These are phyloP conservation scores for Brasilioporus rufonigricans DNA, from an alignment of 768 basidiomycete genomes.

Conservation along the genomic window DNA sequence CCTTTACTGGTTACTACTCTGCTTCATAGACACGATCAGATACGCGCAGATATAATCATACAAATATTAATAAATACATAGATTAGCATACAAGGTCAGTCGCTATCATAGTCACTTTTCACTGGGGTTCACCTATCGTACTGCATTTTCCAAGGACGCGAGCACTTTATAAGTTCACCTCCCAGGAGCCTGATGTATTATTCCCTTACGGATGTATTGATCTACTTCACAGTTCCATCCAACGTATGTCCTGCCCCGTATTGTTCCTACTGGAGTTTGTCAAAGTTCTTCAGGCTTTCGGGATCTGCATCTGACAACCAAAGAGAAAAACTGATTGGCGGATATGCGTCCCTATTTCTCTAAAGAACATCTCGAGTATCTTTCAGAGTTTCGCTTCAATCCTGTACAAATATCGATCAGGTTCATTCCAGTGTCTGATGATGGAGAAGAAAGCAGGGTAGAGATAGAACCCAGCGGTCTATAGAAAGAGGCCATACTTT, in stretches of 20 bases:
- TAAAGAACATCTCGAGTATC: slow-evolving; percentile 70
- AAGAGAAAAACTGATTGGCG: slow-evolving; percentile 68
- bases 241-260: slow-evolving; percentile 43
- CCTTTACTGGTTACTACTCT: no score
- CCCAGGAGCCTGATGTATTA: slow-evolving; percentile 60
- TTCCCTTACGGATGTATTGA: slow-evolving; percentile 49
- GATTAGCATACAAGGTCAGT: no score
- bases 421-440: slow-evolving; percentile 58
- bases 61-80: no score
- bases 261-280: slow-evolving; percentile 28
- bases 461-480: slow-evolving; percentile 71
- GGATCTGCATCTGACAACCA: slow-evolving; percentile 52
- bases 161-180: slow-evolving; percentile 79
- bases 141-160: slow-evolving; percentile 68
- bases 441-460: slow-evolving; percentile 54
- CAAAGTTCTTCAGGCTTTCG: slow-evolving; percentile 54
- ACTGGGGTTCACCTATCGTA: no score
- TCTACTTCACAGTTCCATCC: slow-evolving; percentile 49
- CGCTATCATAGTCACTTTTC: no score
- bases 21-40: no score
- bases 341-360: slow-evolving; percentile 72
- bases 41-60: no score
- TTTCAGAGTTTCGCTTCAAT: slow-evolving; percentile 66
- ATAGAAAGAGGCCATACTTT: slow-evolving; percentile 86
- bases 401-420: slow-evolving; percentile 58